Evolutionary conservation across 179 eudicot genomes (phyloP), one percentile per base, ranked within the genome.

Genomic region (Pouteria campechiana): DNA sequence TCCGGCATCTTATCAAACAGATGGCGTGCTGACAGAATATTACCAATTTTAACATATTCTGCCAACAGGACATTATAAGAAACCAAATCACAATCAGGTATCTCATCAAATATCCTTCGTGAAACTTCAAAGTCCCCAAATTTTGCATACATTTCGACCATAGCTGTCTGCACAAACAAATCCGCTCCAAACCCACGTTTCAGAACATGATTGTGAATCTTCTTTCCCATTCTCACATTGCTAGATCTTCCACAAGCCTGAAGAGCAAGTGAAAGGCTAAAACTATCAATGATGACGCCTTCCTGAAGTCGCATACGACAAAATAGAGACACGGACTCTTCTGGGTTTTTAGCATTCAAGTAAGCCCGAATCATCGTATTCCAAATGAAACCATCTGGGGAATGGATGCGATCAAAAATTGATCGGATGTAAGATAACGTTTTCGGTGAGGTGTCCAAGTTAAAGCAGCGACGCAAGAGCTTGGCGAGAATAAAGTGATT

Each of bases 281-380:
- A 50, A 48, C 45, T 58, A 13, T 50, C 50, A n/a, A 43, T 4
- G 15, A 19, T 25, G 4, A 35, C 7, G 23, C 27, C 36, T 22
- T 54, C 22, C 20, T 23, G 36, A 28, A 29, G 42, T 18, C 52
- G 48, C 42, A 55, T 44, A 27, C 18, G 29, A 25, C 15, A 14
- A 45, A 37, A 55, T 10, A 55, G 37, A 3, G 46, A 37, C 32
- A 55, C 2, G 24, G 39, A 22, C 15, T 46, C 25, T 10, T 13
- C 25, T 3, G 50, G 49, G 1, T 41, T 15, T 34, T 41, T 28
- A 15, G 37, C 14, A 42, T 42, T 49, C 17, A 50, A 31, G 50
- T 42, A 50, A 50, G 33, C 50, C 25, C 57, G 49, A 33, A 58
- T 58, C 50, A 58, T 50, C 31, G 57, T 58, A 47, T 58, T 58